Percentiles rank a stretch among this genome's conserved stretches.
These are phyloP conservation scores for Alternaria tenuissima DNA, from an alignment of 2,329 filamentous ascomycete genomes.

Conservation along the genomic window DNA sequence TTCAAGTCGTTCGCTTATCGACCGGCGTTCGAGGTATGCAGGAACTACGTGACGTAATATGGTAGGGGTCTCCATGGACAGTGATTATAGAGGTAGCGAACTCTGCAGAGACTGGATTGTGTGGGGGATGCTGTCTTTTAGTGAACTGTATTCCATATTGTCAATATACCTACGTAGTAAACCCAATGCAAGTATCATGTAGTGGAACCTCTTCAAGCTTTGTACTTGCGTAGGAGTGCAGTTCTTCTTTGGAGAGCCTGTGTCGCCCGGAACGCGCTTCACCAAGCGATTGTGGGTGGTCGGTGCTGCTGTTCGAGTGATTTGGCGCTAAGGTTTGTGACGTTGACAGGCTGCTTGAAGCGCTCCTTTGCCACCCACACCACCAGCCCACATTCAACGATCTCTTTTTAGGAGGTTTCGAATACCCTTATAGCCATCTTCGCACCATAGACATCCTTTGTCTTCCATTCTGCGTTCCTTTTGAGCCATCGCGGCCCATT, in stretches of 20 bases:
- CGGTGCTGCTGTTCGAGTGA: background rate
- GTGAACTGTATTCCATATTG: background rate
- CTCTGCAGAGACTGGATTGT: background rate
- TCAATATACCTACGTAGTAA: constrained; percentile 1
- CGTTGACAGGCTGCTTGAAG: constrained; percentile 1
- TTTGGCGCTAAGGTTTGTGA: constrained; percentile 4
- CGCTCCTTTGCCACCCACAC: constrained; percentile 4
- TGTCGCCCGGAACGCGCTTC: background rate
- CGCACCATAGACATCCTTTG: background rate
- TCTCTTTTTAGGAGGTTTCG: background rate
- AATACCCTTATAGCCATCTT: background rate
- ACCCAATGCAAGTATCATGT: background rate
- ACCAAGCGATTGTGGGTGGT: background rate
- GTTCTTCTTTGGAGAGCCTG: background rate
- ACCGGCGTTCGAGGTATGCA: background rate
- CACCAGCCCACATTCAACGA: constrained; percentile 8
- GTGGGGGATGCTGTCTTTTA: background rate
- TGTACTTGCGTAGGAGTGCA: background rate
- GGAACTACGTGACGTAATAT: background rate
- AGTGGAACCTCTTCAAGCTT: background rate
- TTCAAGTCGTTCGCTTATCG: background rate
- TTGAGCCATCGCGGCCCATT: background rate
- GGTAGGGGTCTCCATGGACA: background rate
- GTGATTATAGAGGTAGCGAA: background rate
- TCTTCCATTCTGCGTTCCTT: background rate